These are phyloP conservation scores for Cystobasidium sp. DNA, from an alignment of 1,284 basidiomycete genomes.

Conservation along the genomic window DNA sequence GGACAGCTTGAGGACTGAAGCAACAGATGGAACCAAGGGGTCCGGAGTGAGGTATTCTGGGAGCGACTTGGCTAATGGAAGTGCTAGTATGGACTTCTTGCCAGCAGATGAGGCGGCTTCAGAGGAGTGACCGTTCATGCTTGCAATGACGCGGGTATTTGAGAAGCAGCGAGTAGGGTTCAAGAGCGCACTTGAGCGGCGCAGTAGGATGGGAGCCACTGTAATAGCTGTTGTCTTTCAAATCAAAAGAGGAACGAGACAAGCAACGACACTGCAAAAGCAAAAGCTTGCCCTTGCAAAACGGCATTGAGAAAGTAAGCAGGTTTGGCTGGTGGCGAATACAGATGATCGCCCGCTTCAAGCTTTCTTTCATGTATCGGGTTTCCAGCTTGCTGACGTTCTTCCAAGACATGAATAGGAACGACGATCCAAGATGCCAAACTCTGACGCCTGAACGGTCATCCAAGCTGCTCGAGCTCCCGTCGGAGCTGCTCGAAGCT, in stretches of 20 bases:
- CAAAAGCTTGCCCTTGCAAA: background rate
- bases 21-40: conserved; percentile 32
- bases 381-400: background rate
- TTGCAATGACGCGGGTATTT: conserved; percentile 1
- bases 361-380: background rate
- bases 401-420: conserved; percentile 8
- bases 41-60: conserved; percentile 44
- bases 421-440: background rate
- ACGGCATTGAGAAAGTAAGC: conserved; percentile 1
- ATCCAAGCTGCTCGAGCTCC: conserved; percentile 5
- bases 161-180: background rate
- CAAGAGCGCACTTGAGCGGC: conserved; percentile 23
- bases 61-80: conserved; percentile 42
- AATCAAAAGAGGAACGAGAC: background rate
- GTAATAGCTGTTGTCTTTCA: background rate
- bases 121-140: conserved; percentile 21
- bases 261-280: background rate
- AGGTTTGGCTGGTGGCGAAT: conserved; percentile 4
- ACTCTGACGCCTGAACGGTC: too few species aligned
- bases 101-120: background rate
- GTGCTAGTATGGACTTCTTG: conserved; percentile 40
- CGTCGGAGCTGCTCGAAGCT: conserved; percentile 29
- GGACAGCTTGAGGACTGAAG: conserved; percentile 26
- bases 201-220: conserved; percentile 21
- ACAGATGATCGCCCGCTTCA: conserved; percentile 3